phyloP scores from a whole-genome alignment of 202 grass and related monocot species.

The Digitaria exilis region DNA sequence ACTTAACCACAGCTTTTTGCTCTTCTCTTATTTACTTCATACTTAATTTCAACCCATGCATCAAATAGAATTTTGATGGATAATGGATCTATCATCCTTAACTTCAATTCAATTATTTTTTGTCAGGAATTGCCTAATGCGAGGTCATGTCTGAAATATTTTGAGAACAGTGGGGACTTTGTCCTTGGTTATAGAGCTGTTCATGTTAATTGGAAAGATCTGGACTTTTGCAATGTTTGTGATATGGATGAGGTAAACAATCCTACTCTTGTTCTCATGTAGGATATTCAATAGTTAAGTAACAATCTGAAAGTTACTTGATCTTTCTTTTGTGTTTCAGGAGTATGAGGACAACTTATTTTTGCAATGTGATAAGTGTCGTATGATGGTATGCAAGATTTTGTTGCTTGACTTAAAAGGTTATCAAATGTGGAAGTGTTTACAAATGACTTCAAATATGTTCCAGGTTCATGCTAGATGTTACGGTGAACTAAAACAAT shows the following conservation, averaged over 20 bases:
- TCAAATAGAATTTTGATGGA: not conserved
- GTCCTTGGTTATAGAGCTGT: slow-evolving; percentile 92
- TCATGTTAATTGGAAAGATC: slow-evolving; percentile 97
- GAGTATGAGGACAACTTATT: slow-evolving; percentile 99
- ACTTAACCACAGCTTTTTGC: slow-evolving; percentile 8
- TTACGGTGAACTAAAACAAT: slow-evolving; percentile 89
- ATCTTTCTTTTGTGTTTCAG: slow-evolving; percentile 55
- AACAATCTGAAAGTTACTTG: slow-evolving; percentile 40
- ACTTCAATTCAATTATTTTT: slow-evolving; percentile 37
- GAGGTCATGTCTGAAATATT: slow-evolving; percentile 87
- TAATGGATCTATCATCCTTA: slow-evolving; percentile 26
- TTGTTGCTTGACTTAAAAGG: slow-evolving; percentile 31
- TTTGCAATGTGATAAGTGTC: slow-evolving; percentile 96
- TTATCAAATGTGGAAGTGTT: slow-evolving; percentile 36
- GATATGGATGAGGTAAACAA: slow-evolving; percentile 98
- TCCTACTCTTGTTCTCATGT: slow-evolving; percentile 24
- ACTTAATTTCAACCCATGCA: not conserved
- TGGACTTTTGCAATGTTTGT: slow-evolving; percentile 93
- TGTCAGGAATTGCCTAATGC: slow-evolving; percentile 94
- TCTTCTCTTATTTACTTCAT: slow-evolving; percentile 12
- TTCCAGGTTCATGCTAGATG: slow-evolving; percentile 96
- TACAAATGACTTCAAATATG: slow-evolving; percentile 32
- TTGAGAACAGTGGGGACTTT: slow-evolving; percentile 70
- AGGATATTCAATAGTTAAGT: slow-evolving; percentile 24
- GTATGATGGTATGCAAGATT: slow-evolving; percentile 84